Evolutionary conservation across 2,329 filamentous ascomycete species (phyloP), one percentile per base, ranked within the genome.

Genomic region (Metarhizium robertsii): DNA sequence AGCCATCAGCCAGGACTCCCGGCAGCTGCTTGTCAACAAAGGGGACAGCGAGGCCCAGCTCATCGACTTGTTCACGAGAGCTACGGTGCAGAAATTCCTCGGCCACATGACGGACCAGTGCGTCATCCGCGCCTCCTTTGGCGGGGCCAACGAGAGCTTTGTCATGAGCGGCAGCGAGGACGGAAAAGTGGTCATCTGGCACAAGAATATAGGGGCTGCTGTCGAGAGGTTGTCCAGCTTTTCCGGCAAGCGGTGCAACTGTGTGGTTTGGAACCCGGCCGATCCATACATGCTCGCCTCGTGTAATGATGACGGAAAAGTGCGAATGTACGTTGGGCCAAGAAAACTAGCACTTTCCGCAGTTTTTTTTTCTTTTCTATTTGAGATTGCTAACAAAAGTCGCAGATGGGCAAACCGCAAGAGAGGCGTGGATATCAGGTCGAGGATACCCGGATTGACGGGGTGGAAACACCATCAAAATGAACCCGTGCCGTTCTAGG

Each of bases 101-200:
- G 92, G 90, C 0, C 87, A 92, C 59, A 81, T 79, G 47, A 89
- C 91, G 59, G 86, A 84, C 54, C 75, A 86, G 2, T 96, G 77
- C 66, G 80, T 96, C 55, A 95, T 99, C 57, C 81, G 92, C 52
- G 88, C 86, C 64, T 76, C 79, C 0, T 94, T 96, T 71, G 94
- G 94, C 18, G 94, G 94, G 36, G 92, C 92, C 1, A 86, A 89
- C 57, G 91, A 96, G 72, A 92, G 87, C 67, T 96, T 96, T 69
- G 87, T 97, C 10, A 78, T 95, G 32, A 92, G 89, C 64, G 94
- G 94, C 11, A 96, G 91, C 64, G 91, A 96, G 79, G 82, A 84
- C 59, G 83, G 84, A 2, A 79, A 80, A 55, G 80, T 97, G 46
- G 87, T 90, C 67, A 89, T 99, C 58, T 97, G 92, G 90, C 89